Conservation (phyloP, 2,329 filamentous ascomycete genomes). For the Beauveria pseudobassiana region DNA sequence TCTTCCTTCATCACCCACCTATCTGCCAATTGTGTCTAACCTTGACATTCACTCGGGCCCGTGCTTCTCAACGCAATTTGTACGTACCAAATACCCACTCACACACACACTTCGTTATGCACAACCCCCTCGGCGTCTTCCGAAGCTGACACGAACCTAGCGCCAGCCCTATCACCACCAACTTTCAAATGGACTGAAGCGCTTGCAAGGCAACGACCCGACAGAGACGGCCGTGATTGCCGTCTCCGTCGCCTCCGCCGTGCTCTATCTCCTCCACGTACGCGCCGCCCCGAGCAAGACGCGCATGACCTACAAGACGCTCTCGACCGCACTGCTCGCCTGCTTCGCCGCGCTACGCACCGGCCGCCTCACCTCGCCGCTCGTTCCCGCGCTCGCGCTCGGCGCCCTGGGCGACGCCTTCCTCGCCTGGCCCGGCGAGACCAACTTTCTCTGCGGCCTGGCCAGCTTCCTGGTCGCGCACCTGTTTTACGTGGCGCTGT, state of each 20-base stretch:
- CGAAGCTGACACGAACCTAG: not conserved
- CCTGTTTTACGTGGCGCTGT: constrained; percentile 25
- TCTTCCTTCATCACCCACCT: not conserved
- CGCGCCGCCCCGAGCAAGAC: constrained; percentile 17
- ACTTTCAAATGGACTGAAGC: not conserved
- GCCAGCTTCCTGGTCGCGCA: constrained; percentile 27
- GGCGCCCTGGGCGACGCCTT: constrained; percentile 29
- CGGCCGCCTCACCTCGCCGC: constrained; percentile 13
- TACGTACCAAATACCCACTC: not conserved
- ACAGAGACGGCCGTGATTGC: constrained; percentile 10
- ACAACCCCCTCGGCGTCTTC: not conserved
- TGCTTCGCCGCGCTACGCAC: constrained; percentile 13
- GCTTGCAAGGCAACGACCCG: not conserved
- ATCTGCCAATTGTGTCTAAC: not conserved
- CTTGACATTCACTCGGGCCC: not conserved
- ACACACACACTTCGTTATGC: not conserved
- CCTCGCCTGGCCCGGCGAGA: constrained; percentile 26
- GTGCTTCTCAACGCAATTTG: not conserved
- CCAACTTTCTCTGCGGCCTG: constrained; percentile 25
- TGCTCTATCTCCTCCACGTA: constrained; percentile 16
- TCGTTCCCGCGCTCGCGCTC: constrained; percentile 23
- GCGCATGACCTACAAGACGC: constrained; percentile 25
- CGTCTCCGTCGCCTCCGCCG: constrained; percentile 10
- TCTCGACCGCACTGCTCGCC: constrained; percentile 24
- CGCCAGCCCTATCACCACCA: not conserved